phyloP scores from a whole-genome alignment of 805 yeast species.

The Candida suzukii region DNA sequence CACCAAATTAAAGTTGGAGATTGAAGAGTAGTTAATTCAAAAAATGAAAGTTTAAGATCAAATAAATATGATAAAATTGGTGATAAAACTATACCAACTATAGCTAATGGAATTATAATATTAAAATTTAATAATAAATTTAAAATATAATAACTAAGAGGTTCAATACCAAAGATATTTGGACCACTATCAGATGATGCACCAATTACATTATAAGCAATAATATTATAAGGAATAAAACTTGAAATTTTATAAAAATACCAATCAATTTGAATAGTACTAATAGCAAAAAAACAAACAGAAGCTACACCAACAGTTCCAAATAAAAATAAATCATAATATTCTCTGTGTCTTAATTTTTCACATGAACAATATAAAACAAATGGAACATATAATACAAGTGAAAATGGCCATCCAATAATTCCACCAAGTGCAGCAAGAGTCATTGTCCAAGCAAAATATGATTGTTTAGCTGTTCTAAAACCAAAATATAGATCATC shows the following conservation, averaged over 20 bases:
- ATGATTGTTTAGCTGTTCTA: slow-evolving; percentile 11
- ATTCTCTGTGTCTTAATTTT: slow-evolving; percentile 6
- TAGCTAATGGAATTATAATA: slow-evolving; percentile 36
- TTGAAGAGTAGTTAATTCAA: slow-evolving; percentile 19
- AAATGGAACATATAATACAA: slow-evolving; percentile 58
- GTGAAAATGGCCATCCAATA: slow-evolving; percentile 87
- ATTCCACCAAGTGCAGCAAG: slow-evolving; percentile 63
- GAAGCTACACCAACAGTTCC: slow-evolving; percentile 10
- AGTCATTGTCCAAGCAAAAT: slow-evolving; percentile 26
- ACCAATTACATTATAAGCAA: slow-evolving; percentile 69
- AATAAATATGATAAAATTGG: slow-evolving; percentile 21
- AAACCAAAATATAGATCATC: slow-evolving; percentile 12
- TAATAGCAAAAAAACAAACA: slow-evolving; percentile 8
- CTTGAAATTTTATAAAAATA: slow-evolving; percentile 50
- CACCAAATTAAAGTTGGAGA: slow-evolving; percentile 63
- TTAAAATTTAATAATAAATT: slow-evolving; percentile 76
- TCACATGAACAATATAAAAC: slow-evolving; percentile 27
- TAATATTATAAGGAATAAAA: slow-evolving; percentile 77
- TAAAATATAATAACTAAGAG: slow-evolving; percentile 59
- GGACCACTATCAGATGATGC: slow-evolving; percentile 75
- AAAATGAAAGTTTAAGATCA: slow-evolving; percentile 5
- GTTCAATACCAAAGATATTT: slow-evolving; percentile 83
- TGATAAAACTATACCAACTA: slow-evolving; percentile 28
- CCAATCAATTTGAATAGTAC: slow-evolving; percentile 42
- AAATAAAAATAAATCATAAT: slow-evolving; percentile 7